These are phyloP conservation scores for Ceratocystis albifundus DNA, from an alignment of 2,329 filamentous ascomycete species.

Conservation along the genomic window DNA sequence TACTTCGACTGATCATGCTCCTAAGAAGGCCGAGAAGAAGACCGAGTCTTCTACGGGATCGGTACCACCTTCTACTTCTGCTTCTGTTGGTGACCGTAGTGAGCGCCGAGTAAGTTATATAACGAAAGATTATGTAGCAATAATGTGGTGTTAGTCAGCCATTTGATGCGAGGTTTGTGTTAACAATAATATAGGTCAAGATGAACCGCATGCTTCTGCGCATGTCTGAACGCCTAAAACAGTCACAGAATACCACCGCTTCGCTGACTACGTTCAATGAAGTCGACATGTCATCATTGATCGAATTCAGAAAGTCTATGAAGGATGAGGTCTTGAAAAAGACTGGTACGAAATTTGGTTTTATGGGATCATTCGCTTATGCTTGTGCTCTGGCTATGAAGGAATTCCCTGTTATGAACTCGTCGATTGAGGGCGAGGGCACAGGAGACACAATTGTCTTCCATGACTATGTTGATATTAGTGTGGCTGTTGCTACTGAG, in stretches of 20 bases:
- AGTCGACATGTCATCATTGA: constrained; percentile 95
- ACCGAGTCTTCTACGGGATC: constrained; percentile 23
- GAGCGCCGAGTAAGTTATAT: constrained; percentile 64
- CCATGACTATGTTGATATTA: constrained; percentile 95
- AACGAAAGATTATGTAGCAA: neutral
- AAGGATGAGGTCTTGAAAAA: constrained; percentile 95
- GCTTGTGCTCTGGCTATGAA: constrained; percentile 86
- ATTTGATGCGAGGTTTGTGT: neutral
- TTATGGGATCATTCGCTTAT: constrained; percentile 95
- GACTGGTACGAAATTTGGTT: constrained; percentile 94
- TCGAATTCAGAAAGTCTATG: constrained; percentile 95
- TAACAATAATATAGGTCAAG: constrained; percentile 58
- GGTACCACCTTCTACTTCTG: constrained; percentile 26
- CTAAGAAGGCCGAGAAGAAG: constrained; percentile 24
- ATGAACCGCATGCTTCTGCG: constrained; percentile 99
- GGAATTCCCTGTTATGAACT: constrained; percentile 88
- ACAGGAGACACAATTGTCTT: constrained; percentile 97
- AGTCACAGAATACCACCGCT: constrained; percentile 96
- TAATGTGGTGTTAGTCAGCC: neutral
- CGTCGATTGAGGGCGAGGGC: constrained; percentile 89
- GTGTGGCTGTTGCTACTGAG: constrained; percentile 90
- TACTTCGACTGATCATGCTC: constrained; percentile 8
- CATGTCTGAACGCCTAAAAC: constrained; percentile 95
- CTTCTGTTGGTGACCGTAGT: constrained; percentile 59
- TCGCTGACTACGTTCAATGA: constrained; percentile 98